These are phyloP conservation scores for Aspergillus candidus DNA, from an alignment of 2,329 filamentous ascomycete genomes.

Conservation along the genomic window DNA sequence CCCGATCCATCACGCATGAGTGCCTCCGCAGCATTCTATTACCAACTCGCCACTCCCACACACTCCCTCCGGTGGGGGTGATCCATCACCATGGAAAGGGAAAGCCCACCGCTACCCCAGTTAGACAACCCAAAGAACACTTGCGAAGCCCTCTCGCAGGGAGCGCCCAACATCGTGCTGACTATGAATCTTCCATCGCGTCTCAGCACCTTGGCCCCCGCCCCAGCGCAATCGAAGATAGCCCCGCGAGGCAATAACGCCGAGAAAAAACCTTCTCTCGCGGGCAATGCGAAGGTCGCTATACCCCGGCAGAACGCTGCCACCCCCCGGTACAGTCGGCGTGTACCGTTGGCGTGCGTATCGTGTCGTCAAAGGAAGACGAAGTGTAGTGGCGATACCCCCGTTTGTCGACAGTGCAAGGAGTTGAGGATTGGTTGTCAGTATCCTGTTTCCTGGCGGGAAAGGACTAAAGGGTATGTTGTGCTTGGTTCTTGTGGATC, in stretches of 20 bases:
- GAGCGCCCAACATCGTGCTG: conserved; percentile 5
- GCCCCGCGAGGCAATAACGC: conserved; percentile 6
- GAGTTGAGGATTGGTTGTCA: conserved; percentile 33
- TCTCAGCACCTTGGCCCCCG: conserved; percentile 1
- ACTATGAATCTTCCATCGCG: conserved; percentile 8
- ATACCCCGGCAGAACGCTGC: conserved; percentile 24
- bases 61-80: no score
- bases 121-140: no score
- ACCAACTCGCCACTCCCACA: no score
- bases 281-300: conserved; percentile 23
- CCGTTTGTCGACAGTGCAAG: conserved; percentile 36
- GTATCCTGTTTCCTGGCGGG: conserved; percentile 36
- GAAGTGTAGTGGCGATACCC: conserved; percentile 41
- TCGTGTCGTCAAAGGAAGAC: conserved; percentile 38
- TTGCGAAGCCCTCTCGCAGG: background rate
- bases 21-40: no score
- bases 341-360: conserved; percentile 36
- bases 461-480: conserved; percentile 32
- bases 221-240: conserved; percentile 1
- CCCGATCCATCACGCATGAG: no score
- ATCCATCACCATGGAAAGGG: no score
- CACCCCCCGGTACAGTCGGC: conserved; percentile 19
- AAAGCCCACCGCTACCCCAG: no score
- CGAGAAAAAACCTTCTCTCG: conserved; percentile 10
- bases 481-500: background rate